Evolutionary conservation across 768 basidiomycete species (phyloP), one percentile per base, ranked within the genome.

Genomic region (Naematelia encephala): DNA sequence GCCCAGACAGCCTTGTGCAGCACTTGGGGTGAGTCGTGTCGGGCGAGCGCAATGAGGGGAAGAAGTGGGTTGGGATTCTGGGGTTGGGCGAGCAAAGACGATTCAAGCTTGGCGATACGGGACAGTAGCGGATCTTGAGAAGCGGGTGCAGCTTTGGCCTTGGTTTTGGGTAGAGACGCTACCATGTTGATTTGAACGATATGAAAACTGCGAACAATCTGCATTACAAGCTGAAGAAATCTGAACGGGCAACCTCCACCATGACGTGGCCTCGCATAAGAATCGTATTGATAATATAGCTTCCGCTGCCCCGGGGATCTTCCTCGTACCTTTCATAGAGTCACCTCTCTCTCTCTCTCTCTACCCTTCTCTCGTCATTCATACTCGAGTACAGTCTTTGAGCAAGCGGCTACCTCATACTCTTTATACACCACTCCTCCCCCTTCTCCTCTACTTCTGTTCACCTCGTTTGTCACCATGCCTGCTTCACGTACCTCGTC

Each of bases 1-100:
- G 90, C 86, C 77, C 91, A 94, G 16, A 91, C 82, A 1, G 84
- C 86, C 72, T 88, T 91, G 56, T 82, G 87, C 13, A 85, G 82
- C 26, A 83, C 81, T 62, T 82, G 81, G 0, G 88, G 79, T 1
- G 81, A 74, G 16, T 67, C 60, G 21, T 78, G 74, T 27, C 80
- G 74, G 0, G 85, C 80, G 27, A 90, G 75, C 14, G 83, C 79
- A 54, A 91, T 73, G 5, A 96, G 84, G 74, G 91, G 88, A 12
- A 86, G 84, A 21, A 96, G 64, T 77, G 26, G 79, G 69, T 96
- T 97, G 44, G 96, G 80, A 51, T 77, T 65, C 19, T 90, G 89
- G 13, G 79, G 65, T 62, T 85, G 83, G 4, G 79, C 68, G 5
- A 81, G 69, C 2, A 86, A 78, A 0, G 88, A 84, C 0, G 77